phyloP scores from a whole-genome alignment of 192 early-diverging fungal genomes.

The Dispira simplex region DNA sequence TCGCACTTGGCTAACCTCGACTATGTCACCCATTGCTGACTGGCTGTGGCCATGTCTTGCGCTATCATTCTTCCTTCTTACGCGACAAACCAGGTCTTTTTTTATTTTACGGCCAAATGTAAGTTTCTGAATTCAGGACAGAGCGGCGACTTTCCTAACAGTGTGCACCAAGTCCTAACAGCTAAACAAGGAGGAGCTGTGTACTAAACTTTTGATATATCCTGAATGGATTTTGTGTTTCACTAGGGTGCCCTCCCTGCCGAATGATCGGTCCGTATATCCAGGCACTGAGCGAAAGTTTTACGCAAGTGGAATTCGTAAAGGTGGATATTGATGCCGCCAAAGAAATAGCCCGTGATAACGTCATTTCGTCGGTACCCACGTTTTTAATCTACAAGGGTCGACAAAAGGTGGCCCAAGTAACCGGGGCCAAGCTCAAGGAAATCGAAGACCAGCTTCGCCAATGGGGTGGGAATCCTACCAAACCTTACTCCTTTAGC shows the following conservation, averaged over 20 bases:
- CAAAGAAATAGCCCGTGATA: conserved; percentile 20
- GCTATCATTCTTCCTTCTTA: too few relatives aligned
- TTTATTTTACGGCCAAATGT: background rate
- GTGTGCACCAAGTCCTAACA: background rate
- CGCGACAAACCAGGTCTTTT: background rate
- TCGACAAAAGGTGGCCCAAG: conserved; percentile 54
- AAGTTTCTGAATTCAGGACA: background rate
- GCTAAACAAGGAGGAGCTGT: background rate
- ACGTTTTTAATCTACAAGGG: conserved; percentile 47
- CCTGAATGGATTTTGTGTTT: conserved; percentile 15
- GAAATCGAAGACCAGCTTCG: conserved; percentile 54
- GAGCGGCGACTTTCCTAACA: background rate
- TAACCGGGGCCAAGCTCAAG: conserved; percentile 64
- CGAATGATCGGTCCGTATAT: conserved; percentile 18
- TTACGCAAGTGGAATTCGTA: conserved; percentile 21
- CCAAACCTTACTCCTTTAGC: conserved; percentile 11
- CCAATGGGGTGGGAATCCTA: conserved; percentile 33
- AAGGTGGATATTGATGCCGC: conserved; percentile 24
- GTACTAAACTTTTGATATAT: background rate
- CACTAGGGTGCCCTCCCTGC: conserved; percentile 26
- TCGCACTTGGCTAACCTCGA: background rate
- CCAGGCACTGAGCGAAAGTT: conserved; percentile 13
- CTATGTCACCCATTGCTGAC: too few relatives aligned
- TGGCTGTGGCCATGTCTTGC: too few relatives aligned
- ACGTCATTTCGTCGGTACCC: conserved; percentile 23